Evolutionary conservation across 2,329 filamentous ascomycete genomes (phyloP), one percentile per base, ranked within the genome.

Genomic region (Sporothrix schenckii): DNA sequence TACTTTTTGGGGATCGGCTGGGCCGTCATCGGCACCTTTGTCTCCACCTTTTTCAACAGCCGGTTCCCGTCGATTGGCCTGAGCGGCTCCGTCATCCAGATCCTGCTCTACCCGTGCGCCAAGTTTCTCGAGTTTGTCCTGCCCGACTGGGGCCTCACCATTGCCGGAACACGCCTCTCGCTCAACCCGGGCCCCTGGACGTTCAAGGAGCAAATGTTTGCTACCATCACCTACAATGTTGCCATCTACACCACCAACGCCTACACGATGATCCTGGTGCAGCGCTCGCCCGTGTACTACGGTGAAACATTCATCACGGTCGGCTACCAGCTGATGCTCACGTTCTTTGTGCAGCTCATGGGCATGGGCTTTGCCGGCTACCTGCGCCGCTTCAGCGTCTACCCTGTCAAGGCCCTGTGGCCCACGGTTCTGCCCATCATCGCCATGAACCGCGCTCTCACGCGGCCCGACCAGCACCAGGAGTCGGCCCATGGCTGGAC

Each of bases 91-190:
- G 80, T 82, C 6, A 80, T 81, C 66, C 83, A 85, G 75, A 81
- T 85, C 54, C 76, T 84, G 3, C 78, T 84, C 0, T 84, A 79
- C 21, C 85, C 84, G 0, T 79, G 83, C 24, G 84, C 81, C 5
- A 81, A 81, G 54, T 76, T 80, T 9, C 77, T 84, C 47, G 83
- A 82, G 14, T 80, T 74, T 53, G 72, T 78, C 16, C 74, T 86
- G 0, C 84, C 84, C 0, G 80, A 82, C 67, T 83, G 81, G 78
- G 80, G 81, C 4, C 71, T 86, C 69, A 81, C 78, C 0, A 68
- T 85, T 5, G 78, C 78, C 7, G 80, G 80, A 21, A 79, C 78
- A 1, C 76, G 78, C 21, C 77, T 78, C 72, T 79, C 80, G 1
- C 76, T 82, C 53, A 82, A 83, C 66, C 81, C 81, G 0, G 81